Evolutionary conservation across 768 basidiomycete species (phyloP).

Genomic region (Paxillus rubicundulus): DNA sequence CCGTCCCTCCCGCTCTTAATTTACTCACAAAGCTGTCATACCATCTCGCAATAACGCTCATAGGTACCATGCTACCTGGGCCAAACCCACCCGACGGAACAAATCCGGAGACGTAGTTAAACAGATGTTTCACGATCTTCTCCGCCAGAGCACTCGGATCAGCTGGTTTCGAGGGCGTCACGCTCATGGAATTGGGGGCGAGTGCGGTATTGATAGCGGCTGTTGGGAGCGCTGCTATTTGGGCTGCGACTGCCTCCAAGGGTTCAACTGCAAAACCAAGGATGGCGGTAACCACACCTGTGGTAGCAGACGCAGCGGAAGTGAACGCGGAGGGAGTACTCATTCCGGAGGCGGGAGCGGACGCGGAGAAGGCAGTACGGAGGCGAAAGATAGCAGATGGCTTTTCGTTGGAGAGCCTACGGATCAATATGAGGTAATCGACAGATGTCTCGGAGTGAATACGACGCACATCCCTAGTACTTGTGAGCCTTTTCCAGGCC

Average conservation of each 20-base stretch:
- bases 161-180: constrained; percentile 12
- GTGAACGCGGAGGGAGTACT: constrained; percentile 33
- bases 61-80: constrained; percentile 55
- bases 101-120: constrained; percentile 76
- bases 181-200: constrained; percentile 12
- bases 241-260: constrained; percentile 54
- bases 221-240: constrained; percentile 49
- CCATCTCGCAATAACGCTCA: constrained; percentile 65
- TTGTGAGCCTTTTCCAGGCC: constrained; percentile 86
- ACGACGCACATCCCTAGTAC: constrained; percentile 72
- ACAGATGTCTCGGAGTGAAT: background rate
- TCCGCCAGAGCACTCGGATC: constrained; percentile 63
- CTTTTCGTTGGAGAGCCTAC: constrained; percentile 85
- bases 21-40: constrained; percentile 67
- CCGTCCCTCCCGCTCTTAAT: constrained; percentile 54
- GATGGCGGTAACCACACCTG: constrained; percentile 61
- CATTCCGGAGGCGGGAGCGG: constrained; percentile 31
- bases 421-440: background rate
- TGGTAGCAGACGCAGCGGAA: constrained; percentile 26
- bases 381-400: constrained; percentile 88
- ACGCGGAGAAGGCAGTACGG: constrained; percentile 53
- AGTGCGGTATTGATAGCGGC: constrained; percentile 25
- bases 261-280: constrained; percentile 84
- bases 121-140: constrained; percentile 66
- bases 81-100: constrained; percentile 42